Conservation (phyloP, 1,284 basidiomycete genomes). For the Heterobasidion irregulare region DNA sequence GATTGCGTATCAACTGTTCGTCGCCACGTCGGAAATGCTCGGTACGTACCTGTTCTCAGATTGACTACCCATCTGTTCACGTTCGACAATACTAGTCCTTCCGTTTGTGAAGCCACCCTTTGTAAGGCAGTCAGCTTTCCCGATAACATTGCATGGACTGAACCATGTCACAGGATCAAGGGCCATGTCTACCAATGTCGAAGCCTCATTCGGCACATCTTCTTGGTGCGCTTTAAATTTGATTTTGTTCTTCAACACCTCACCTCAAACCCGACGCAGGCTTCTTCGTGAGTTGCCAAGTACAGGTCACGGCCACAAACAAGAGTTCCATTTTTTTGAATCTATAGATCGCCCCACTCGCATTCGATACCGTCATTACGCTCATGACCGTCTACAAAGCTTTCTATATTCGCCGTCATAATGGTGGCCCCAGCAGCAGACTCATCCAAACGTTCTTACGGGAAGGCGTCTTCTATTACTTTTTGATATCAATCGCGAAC, state of each 20-base stretch:
- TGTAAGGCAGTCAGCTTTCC: slow-evolving; percentile 25
- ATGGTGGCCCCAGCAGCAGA: slow-evolving; percentile 66
- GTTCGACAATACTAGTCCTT: slow-evolving; percentile 35
- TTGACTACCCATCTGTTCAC: not conserved
- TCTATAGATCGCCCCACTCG: slow-evolving; percentile 60
- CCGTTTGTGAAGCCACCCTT: slow-evolving; percentile 57
- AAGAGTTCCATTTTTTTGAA: not conserved
- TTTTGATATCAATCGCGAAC: slow-evolving; percentile 74
- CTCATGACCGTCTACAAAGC: slow-evolving; percentile 72
- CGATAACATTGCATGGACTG: not conserved
- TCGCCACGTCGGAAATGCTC: slow-evolving; percentile 67
- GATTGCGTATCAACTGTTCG: slow-evolving; percentile 71
- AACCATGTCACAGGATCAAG: slow-evolving; percentile 28
- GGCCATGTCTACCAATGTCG: slow-evolving; percentile 70
- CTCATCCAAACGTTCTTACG: slow-evolving; percentile 76
- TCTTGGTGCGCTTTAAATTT: slow-evolving; percentile 38
- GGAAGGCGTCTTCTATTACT: slow-evolving; percentile 77
- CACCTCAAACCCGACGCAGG: not conserved
- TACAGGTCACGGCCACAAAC: not conserved
- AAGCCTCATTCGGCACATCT: slow-evolving; percentile 72
- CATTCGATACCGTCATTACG: slow-evolving; percentile 72
- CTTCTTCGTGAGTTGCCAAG: slow-evolving; percentile 1
- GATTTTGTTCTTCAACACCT: slow-evolving; percentile 15
- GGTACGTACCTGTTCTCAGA: slow-evolving; percentile 31
- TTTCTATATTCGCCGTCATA: slow-evolving; percentile 59